These are phyloP conservation scores for Lotus japonicus DNA, from an alignment of 306 rosid species.

Conservation along the genomic window DNA sequence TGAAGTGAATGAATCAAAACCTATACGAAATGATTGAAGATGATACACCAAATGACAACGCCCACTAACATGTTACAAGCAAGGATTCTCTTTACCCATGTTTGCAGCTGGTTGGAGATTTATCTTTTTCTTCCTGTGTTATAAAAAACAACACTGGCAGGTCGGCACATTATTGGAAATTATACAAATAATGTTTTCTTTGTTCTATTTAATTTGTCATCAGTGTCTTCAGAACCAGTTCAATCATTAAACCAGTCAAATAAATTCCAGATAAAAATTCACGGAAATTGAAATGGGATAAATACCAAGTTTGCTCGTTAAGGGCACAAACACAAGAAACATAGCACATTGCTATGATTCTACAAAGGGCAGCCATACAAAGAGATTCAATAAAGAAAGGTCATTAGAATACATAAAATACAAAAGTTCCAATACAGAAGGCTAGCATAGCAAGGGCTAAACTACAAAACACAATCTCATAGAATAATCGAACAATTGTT, in stretches of 20 bases:
- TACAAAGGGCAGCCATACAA: neutral
- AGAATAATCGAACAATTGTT: neutral
- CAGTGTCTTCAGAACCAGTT: too few species aligned
- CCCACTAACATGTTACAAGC: neutral
- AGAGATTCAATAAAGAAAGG: neutral
- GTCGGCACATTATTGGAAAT: neutral
- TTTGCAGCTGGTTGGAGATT: neutral
- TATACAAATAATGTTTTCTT: neutral
- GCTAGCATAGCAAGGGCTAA: constrained; percentile 9
- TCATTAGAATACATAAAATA: constrained; percentile 19
- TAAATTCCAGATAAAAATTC: neutral
- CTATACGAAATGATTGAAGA: neutral
- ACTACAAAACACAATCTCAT: constrained; percentile 14
- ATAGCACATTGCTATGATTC: constrained; percentile 10
- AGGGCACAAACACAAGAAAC: constrained; percentile 11
- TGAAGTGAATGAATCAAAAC: too few species aligned
- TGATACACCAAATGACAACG: neutral
- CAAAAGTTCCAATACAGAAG: constrained; percentile 1
- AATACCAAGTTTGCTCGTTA: neutral
- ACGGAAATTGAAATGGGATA: neutral
- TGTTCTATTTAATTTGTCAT: too few species aligned
- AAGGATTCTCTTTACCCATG: neutral
- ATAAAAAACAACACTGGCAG: neutral
- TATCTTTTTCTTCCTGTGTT: neutral
- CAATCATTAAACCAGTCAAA: neutral